A percentile compares a stretch with the other conserved stretches of the same genome.
Conservation (phyloP, 1,284 basidiomycete genomes). For the Leccinum solheimii region DNA sequence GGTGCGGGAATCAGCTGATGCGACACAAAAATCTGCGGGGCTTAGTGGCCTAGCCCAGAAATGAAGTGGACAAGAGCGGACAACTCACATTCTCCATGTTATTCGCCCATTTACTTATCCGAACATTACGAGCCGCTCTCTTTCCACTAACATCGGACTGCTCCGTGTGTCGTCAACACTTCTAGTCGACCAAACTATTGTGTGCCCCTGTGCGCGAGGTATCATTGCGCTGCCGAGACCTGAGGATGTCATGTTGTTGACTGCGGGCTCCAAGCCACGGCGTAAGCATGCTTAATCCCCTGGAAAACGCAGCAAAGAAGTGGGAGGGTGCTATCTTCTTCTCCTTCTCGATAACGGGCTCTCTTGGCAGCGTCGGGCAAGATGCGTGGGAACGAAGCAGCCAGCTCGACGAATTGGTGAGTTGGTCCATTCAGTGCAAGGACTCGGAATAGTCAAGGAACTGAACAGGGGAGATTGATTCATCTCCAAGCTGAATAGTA, state of each 20-base stretch:
- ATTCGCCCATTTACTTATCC: neutral
- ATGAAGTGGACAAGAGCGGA: neutral
- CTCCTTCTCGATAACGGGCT: neutral
- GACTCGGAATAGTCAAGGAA: neutral
- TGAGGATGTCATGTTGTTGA: neutral
- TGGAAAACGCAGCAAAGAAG: neutral
- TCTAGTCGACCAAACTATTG: neutral
- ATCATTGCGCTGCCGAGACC: neutral
- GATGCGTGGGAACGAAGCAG: neutral
- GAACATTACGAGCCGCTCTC: neutral
- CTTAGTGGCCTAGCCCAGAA: neutral
- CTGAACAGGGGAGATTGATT: neutral
- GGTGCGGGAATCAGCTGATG: neutral
- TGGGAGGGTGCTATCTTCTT: neutral
- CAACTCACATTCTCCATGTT: neutral
- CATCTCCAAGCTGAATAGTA: neutral
- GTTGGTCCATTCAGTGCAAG: neutral
- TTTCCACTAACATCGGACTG: neutral
- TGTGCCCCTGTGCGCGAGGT: neutral
- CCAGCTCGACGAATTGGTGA: neutral
- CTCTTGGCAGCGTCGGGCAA: neutral
- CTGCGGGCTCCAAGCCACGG: conserved; percentile 1
- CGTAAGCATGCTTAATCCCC: neutral
- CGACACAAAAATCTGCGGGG: neutral
- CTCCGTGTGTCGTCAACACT: neutral